Base-by-base conservation (phyloP, 805 yeast species). In the Ogataea paraovalis region DNA sequence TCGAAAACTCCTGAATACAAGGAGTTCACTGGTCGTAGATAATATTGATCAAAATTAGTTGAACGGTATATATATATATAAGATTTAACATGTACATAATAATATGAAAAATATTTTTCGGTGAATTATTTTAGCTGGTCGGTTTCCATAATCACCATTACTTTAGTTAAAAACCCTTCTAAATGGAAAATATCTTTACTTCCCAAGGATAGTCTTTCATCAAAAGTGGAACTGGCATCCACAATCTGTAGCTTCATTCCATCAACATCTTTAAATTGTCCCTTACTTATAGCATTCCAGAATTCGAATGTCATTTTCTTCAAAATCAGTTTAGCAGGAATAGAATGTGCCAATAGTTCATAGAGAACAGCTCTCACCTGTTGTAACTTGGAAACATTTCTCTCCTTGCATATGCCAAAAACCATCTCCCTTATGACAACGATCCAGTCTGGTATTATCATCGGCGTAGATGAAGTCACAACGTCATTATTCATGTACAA, bases 151-250 rank as follows among this genome's bases (percentile, higher is more conserved):
- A 76, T 76, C 38, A 88, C 86, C 97, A 94, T 92, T 2, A 82
- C 80, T 61, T 79, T 84, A 0, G 97, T 97, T 18, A 87, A 78
- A 62, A 89, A 94, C 1, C 98, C 99, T 70, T 94, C 99, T 46
- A 94, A 69, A 68, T 94, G 99, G 67, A 88, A 94, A 12, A 94
- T 92, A 34, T 90, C 87, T 66, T 94, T 94, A 49, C 79, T 78
- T 2, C 98, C 99, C 49, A 86, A 69, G 48, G 90, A 80, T 50
- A 94, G 73, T 48, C 99, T 77, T 59, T 94, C 97, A 61, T 94
- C 99, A 58, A 80, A 84, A 1, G 73, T 60, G 2, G 96, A 78
- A 2, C 85, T 84, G 4, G 80, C 67, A 8, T 76, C 76, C 10
- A 86, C 78, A 32, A 87, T 69, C 6, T 66, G 70, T n/a, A 64